These are phyloP conservation scores for Phytopythium mirpurense DNA, from an alignment of 352 stramenopile species.

Conservation along the genomic window DNA sequence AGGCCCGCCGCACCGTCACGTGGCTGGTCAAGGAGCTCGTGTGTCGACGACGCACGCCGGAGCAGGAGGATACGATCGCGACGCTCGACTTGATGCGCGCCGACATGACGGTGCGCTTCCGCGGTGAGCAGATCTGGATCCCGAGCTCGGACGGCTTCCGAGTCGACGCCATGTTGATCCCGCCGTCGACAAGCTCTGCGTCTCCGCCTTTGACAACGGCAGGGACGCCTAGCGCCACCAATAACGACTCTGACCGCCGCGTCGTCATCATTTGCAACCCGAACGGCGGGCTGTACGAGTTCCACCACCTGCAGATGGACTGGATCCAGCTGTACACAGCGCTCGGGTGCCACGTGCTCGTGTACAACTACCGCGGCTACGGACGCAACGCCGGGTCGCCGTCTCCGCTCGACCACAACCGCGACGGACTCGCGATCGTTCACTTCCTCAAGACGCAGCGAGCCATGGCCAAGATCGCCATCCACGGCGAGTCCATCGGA, in stretches of 20 bases:
- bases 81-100: slow-evolving; percentile 80
- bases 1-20: slow-evolving; percentile 24
- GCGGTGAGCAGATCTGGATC: slow-evolving; percentile 83
- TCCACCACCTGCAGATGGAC: slow-evolving; percentile 87
- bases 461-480: slow-evolving; percentile 46
- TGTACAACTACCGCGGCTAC: slow-evolving; percentile 88
- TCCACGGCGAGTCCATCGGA: slow-evolving; percentile 84
- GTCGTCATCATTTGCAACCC: slow-evolving; percentile 81
- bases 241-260: slow-evolving; percentile 25
- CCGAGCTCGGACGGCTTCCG: slow-evolving; percentile 42
- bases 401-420: slow-evolving; percentile 53
- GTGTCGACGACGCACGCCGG: slow-evolving; percentile 20
- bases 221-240: neutral
- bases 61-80: slow-evolving; percentile 52
- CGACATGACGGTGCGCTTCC: slow-evolving; percentile 69
- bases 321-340: slow-evolving; percentile 86
- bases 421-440: slow-evolving; percentile 69
- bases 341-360: slow-evolving; percentile 67
- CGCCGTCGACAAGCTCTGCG: slow-evolving; percentile 1
- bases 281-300: slow-evolving; percentile 83
- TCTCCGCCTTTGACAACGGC: neutral
- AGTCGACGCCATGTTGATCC: slow-evolving; percentile 82
- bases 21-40: slow-evolving; percentile 60
- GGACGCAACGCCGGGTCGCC: slow-evolving; percentile 61
- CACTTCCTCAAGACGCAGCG: slow-evolving; percentile 57